Evolutionary conservation across 345 rosid species (phyloP), one percentile per base, ranked within the genome.

Genomic region (Hibiscus tridactylites): DNA sequence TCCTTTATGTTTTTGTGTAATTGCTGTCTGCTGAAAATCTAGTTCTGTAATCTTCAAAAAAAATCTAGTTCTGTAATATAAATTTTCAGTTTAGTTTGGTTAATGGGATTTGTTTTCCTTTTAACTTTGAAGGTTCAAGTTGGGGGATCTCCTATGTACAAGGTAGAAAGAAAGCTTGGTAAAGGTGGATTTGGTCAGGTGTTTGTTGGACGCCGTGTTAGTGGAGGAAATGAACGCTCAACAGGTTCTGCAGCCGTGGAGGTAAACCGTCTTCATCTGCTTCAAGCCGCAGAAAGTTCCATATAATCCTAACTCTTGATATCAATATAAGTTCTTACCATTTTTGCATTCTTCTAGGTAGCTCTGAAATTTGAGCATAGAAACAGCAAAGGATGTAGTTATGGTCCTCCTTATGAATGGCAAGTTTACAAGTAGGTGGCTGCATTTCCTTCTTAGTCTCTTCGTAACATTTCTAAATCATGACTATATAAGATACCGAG

Each of bases 131-230:
- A 96, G 99, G 98, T 92, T 46, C 97, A 90, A 83, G 90, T 96
- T 56, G 99, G 96, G 75, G 96, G 97, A 44, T 96, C 99, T 10
- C 98, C 98, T 13, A 0, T 85, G 6, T 96, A 92, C 79, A 92
- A 83, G 81, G 81, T 96, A 44, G 99, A 89, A 73, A 87, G 87
- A 57, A 96, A 89, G 85, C 77, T 92, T 61, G 99, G 99, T 44
- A 96, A 92, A 74, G 99, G 99, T 84, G 99, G 99, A 63, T 96
- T 96, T 79, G 98, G 99, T 65, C 98, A 96, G 85, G 99, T 96
- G 9, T 96, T 92, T 81, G 91, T 96, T 68, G 99, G 99, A 57
- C 87, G 98, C 61, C 94, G 99, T 63, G 75, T 82, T 72, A 77
- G 74, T 74, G 87, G 88, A 60, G 89, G 91, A 77, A 88, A 65